Evolutionary conservation across 2,329 filamentous ascomycete species (phyloP).

Genomic region (Aplosporella prunicola): DNA sequence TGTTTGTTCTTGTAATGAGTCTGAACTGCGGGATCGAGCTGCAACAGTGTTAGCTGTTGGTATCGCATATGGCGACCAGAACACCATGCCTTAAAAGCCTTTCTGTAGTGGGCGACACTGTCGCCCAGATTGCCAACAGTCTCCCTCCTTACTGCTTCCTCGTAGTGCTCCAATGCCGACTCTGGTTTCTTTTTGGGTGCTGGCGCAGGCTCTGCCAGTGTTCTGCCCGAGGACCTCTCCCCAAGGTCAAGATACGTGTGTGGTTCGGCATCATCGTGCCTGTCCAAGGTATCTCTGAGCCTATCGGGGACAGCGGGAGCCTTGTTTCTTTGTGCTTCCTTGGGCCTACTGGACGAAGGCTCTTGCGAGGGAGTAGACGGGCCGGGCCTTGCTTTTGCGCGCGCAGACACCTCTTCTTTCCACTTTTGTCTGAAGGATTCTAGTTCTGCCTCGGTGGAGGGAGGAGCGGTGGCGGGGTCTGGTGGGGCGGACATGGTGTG

Average conservation of each 20-base stretch:
- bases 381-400: constrained; percentile 20
- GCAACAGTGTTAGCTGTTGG: constrained; percentile 12
- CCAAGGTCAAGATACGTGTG: constrained; percentile 37
- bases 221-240: constrained; percentile 36
- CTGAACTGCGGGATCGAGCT: constrained; percentile 81
- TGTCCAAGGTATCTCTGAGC: constrained; percentile 19
- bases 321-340: constrained; percentile 16
- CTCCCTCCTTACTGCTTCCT: constrained; percentile 84
- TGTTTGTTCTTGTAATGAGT: constrained; percentile 84
- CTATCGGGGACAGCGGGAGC: constrained; percentile 12
- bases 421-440: constrained; percentile 80
- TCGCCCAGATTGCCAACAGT: constrained; percentile 76
- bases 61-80: not conserved
- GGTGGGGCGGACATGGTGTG: constrained; percentile 1
- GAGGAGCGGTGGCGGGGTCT: constrained; percentile 6
- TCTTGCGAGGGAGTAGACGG: constrained; percentile 13
- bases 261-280: constrained; percentile 28
- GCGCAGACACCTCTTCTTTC: constrained; percentile 65
- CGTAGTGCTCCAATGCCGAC: constrained; percentile 86
- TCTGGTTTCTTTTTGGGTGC: constrained; percentile 43
- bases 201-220: constrained; percentile 32
- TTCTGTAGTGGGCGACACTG: constrained; percentile 78
- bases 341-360: constrained; percentile 13
- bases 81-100: constrained; percentile 68
- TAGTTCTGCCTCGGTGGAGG: constrained; percentile 59